Percentiles rank a stretch among this genome's conserved stretches.
Conservation (phyloP, 2,329 filamentous ascomycete genomes). For the Alternaria gansuensis region DNA sequence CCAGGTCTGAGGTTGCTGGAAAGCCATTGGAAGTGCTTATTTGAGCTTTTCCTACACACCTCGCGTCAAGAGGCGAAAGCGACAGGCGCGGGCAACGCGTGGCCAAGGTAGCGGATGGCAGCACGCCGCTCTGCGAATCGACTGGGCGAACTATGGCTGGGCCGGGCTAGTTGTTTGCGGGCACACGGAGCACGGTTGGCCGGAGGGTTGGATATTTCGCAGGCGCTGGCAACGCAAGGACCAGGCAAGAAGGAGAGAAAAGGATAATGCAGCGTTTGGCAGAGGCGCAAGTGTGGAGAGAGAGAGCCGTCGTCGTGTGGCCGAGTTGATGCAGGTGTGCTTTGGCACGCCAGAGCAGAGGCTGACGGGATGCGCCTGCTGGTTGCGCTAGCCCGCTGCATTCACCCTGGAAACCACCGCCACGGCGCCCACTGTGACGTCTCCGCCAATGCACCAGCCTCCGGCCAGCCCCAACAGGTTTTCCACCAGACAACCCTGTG, state of each 20-base stretch:
- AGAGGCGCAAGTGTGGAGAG: slow-evolving; percentile 9
- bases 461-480: slow-evolving; percentile 22
- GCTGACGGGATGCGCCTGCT: slow-evolving; percentile 22
- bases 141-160: slow-evolving; percentile 18
- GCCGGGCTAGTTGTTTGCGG: slow-evolving; percentile 10
- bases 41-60: slow-evolving; percentile 13
- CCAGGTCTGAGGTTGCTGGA: slow-evolving; percentile 33
- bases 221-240: neutral
- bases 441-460: slow-evolving; percentile 19
- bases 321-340: slow-evolving; percentile 14
- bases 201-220: slow-evolving; percentile 10
- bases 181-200: slow-evolving; percentile 10
- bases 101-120: slow-evolving; percentile 11
- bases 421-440: slow-evolving; percentile 23
- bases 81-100: slow-evolving; percentile 14
- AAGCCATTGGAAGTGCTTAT: slow-evolving; percentile 29
- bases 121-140: slow-evolving; percentile 28
- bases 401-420: slow-evolving; percentile 21
- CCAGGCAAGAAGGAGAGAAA: neutral
- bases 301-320: neutral
- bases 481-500: slow-evolving; percentile 11
- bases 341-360: slow-evolving; percentile 27
- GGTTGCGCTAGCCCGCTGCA: slow-evolving; percentile 15
- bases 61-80: slow-evolving; percentile 20
- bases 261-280: slow-evolving; percentile 7